These are phyloP conservation scores for Mitragyna speciosa DNA, from an alignment of 257 asterid species.

Conservation along the genomic window DNA sequence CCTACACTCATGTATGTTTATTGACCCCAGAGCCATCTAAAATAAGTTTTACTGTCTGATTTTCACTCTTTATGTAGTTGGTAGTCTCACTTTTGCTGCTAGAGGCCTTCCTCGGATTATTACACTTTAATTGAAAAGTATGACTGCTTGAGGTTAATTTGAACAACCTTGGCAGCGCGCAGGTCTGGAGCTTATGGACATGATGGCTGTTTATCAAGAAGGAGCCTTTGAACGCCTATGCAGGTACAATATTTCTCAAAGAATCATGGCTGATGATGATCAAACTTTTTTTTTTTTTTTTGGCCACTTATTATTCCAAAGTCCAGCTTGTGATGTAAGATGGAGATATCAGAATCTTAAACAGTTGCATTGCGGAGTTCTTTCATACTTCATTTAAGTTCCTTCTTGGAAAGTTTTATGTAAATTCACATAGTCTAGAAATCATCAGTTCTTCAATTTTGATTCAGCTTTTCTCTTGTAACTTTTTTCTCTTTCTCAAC, in stretches of 20 bases:
- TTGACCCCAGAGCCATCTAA: not conserved
- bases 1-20: not conserved
- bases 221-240: slow-evolving; percentile 97
- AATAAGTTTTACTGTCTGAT: not conserved
- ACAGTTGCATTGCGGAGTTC: not conserved
- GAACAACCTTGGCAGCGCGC: slow-evolving; percentile 74
- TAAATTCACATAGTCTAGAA: not conserved
- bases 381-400: not conserved
- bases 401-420: not conserved
- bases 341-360: slow-evolving; percentile 1
- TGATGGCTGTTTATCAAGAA: slow-evolving; percentile 99
- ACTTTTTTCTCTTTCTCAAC: not conserved
- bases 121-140: slow-evolving; percentile 6
- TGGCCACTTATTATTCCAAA: no score
- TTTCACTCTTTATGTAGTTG: slow-evolving; percentile 12
- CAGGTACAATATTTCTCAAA: slow-evolving; percentile 56
- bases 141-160: slow-evolving; percentile 33
- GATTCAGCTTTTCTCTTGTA: not conserved
- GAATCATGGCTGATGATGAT: slow-evolving; percentile 3
- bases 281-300: not conserved
- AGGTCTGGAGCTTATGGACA: slow-evolving; percentile 98
- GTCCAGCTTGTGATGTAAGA: not conserved
- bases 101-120: slow-evolving; percentile 5
- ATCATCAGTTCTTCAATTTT: not conserved
- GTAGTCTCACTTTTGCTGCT: slow-evolving; percentile 10